phyloP scores from a whole-genome alignment of 306 rosid species.

The Fagus crenata region DNA sequence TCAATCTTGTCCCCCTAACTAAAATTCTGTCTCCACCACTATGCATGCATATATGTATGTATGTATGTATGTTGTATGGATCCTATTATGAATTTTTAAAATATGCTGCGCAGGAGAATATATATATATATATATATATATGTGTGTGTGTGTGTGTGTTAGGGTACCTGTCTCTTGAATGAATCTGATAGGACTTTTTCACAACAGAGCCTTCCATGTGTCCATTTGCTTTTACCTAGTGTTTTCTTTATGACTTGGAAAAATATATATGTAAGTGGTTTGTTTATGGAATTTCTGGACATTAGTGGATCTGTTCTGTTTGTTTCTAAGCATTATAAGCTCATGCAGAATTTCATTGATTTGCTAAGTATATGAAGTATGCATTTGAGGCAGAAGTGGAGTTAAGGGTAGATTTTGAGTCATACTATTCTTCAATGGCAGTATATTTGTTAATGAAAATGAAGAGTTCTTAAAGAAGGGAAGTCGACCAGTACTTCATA shows the following conservation, averaged over 20 bases:
- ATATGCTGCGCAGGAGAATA: neutral
- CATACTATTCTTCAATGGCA: slow-evolving; percentile 42
- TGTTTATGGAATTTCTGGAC: slow-evolving; percentile 9
- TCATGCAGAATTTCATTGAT: slow-evolving; percentile 10
- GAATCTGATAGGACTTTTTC: slow-evolving; percentile 2
- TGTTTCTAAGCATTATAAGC: neutral
- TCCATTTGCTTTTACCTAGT: neutral
- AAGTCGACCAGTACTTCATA: slow-evolving; percentile 64
- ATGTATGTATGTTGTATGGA: no score
- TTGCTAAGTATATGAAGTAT: slow-evolving; percentile 17
- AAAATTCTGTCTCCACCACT: no score
- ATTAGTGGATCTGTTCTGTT: neutral
- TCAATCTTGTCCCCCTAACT: no score
- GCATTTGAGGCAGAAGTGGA: slow-evolving; percentile 4
- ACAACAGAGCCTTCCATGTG: neutral
- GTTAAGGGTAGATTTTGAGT: slow-evolving; percentile 23
- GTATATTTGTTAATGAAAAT: slow-evolving; percentile 57
- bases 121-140: no score
- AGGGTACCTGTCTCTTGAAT: neutral
- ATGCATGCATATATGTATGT: no score
- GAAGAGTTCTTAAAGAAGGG: slow-evolving; percentile 78
- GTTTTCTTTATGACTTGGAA: neutral
- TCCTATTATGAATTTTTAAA: neutral
- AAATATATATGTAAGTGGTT: neutral
- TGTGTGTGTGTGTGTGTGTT: neutral